These are phyloP conservation scores for Euphrasia arctica DNA, from an alignment of 305 asterid genomes.

Conservation along the genomic window DNA sequence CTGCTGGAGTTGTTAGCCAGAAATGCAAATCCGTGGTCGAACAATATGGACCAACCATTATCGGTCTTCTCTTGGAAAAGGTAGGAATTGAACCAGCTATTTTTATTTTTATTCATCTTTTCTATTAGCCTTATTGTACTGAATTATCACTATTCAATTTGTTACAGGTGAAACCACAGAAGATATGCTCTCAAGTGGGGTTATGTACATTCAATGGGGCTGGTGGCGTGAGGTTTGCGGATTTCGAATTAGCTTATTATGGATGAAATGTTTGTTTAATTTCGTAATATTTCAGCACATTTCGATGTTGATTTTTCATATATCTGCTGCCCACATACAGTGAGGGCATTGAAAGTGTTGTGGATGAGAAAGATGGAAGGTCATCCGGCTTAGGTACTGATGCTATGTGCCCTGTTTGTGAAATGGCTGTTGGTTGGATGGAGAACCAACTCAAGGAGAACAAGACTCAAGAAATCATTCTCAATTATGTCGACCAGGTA, in stretches of 20 bases:
- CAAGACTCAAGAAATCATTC: constrained; percentile 56
- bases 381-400: constrained; percentile 46
- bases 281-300: neutral
- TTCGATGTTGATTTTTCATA: constrained; percentile 12
- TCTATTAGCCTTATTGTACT: neutral
- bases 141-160: neutral
- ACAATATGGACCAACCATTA: constrained; percentile 63
- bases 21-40: constrained; percentile 82
- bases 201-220: constrained; percentile 68
- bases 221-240: constrained; percentile 59
- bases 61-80: constrained; percentile 69
- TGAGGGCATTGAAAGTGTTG: constrained; percentile 75
- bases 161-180: constrained; percentile 58
- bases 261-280: neutral
- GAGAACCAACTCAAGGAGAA: constrained; percentile 64
- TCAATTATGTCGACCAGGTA: constrained; percentile 73
- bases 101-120: neutral
- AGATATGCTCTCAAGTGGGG: constrained; percentile 72
- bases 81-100: constrained; percentile 25
- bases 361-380: constrained; percentile 47
- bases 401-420: constrained; percentile 82
- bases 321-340: constrained; percentile 26
- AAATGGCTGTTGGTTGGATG: constrained; percentile 95
- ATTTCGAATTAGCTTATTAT: neutral
- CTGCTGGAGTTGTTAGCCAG: constrained; percentile 75